Conservation (phyloP, 176 grass and related monocot species). For the Alloteropsis semialata region DNA sequence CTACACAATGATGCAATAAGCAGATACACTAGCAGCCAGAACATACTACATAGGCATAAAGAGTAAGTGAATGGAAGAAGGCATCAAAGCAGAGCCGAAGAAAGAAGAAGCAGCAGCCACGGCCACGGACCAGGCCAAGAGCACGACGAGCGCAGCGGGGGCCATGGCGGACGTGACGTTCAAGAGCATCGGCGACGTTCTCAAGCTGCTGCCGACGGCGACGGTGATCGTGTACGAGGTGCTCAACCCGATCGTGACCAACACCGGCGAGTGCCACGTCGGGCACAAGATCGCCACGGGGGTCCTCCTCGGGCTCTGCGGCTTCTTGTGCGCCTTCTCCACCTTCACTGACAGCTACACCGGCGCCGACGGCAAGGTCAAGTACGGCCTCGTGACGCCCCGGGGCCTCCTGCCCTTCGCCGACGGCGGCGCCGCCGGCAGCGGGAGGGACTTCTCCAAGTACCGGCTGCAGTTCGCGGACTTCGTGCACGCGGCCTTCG, state of each 20-base stretch:
- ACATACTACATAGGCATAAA: background rate
- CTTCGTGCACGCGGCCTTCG: conserved; percentile 64
- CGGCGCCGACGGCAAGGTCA: conserved; percentile 55
- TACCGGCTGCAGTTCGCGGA: conserved; percentile 51
- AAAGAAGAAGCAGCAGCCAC: too few species aligned
- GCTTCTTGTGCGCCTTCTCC: conserved; percentile 58
- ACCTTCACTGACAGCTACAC: conserved; percentile 74
- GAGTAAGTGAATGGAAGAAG: conserved; percentile 22
- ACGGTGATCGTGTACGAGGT: conserved; percentile 77
- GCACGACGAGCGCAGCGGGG: background rate
- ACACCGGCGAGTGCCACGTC: conserved; percentile 43
- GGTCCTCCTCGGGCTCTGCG: conserved; percentile 33
- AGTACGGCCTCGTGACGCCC: conserved; percentile 53
- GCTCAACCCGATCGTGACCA: conserved; percentile 62
- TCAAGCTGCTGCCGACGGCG: conserved; percentile 64
- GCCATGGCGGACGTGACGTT: conserved; percentile 47
- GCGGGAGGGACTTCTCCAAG: conserved; percentile 29
- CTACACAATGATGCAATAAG: background rate
- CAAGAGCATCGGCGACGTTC: conserved; percentile 57
- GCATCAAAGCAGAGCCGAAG: background rate
- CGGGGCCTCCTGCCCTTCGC: conserved; percentile 50
- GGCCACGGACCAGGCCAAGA: background rate
- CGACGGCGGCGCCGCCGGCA: background rate
- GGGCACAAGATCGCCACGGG: conserved; percentile 44
- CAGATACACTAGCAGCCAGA: too few species aligned